phyloP scores from a whole-genome alignment of 176 grass and related monocot species.

The Avena insularis region DNA sequence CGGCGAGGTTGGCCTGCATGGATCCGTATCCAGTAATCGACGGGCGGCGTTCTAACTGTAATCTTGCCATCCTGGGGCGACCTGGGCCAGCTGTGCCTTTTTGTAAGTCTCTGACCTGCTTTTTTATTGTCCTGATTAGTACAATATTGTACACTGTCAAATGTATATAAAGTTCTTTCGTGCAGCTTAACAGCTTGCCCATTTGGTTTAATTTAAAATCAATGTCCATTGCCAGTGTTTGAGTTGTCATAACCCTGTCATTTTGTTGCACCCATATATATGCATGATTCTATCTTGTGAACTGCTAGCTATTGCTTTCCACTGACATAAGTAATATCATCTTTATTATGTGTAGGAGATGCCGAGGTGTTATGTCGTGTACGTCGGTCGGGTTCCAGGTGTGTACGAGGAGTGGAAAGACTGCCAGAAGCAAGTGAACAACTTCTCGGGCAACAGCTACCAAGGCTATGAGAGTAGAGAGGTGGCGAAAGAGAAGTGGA shows the following conservation, averaged over 20 bases:
- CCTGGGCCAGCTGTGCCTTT: conserved; percentile 61
- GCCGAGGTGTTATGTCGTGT: no score
- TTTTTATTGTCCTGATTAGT: not conserved
- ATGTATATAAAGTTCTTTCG: conserved; percentile 19
- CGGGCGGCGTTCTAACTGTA: conserved; percentile 72
- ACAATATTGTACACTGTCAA: not conserved
- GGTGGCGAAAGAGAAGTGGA: no score
- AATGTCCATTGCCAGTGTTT: conserved; percentile 39
- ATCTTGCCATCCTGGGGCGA: conserved; percentile 72
- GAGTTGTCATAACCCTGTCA: conserved; percentile 19
- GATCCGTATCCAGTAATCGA: conserved; percentile 75
- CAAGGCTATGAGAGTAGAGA: no score
- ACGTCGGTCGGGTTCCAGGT: no score
- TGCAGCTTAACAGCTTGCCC: not conserved
- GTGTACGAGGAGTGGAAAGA: no score
- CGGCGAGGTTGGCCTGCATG: conserved; percentile 65
- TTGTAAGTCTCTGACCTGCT: conserved; percentile 48
- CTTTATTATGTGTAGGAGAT: no score
- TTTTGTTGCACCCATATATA: no score
- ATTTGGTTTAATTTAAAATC: conserved; percentile 8
- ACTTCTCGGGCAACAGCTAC: no score
- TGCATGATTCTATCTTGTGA: no score
- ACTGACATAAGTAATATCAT: no score
- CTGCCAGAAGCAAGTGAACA: no score
- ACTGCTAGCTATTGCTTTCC: no score